A percentile compares a stretch with the other conserved stretches of the same genome.
phyloP scores from a whole-genome alignment of 2,329 filamentous ascomycete genomes.

The Exophiala sp. region DNA sequence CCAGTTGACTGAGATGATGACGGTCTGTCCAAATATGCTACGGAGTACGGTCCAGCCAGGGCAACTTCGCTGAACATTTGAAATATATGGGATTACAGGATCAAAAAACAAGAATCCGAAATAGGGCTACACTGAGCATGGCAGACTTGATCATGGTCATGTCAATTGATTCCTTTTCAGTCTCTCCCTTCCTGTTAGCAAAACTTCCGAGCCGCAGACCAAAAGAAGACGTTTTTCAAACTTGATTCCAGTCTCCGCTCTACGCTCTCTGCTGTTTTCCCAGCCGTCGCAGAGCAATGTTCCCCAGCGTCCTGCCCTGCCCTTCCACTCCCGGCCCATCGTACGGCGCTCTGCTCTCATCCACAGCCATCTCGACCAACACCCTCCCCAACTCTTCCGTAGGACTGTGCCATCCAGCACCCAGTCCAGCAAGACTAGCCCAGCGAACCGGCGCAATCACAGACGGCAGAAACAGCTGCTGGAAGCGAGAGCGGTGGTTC shows the following conservation, averaged over 20 bases:
- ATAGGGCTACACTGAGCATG: too few species aligned
- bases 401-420: constrained; percentile 26
- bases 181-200: too few species aligned
- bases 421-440: not conserved
- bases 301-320: constrained; percentile 18
- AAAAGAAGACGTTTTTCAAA: not conserved
- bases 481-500: constrained; percentile 27
- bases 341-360: constrained; percentile 31
- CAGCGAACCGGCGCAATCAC: constrained; percentile 23
- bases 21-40: too few species aligned
- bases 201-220: too few species aligned
- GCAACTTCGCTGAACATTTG: too few species aligned
- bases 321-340: constrained; percentile 8
- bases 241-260: not conserved
- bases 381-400: constrained; percentile 46
- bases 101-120: too few species aligned
- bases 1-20: too few species aligned
- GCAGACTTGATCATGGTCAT: too few species aligned
- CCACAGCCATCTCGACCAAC: constrained; percentile 46
- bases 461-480: constrained; percentile 28
- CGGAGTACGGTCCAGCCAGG: too few species aligned
- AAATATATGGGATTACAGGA: too few species aligned
- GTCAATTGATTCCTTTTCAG: too few species aligned
- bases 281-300: constrained; percentile 16
- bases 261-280: constrained; percentile 5